Evolutionary conservation across 2,329 filamentous ascomycete genomes (phyloP).

Genomic region (Clonostachys rhizophaga): DNA sequence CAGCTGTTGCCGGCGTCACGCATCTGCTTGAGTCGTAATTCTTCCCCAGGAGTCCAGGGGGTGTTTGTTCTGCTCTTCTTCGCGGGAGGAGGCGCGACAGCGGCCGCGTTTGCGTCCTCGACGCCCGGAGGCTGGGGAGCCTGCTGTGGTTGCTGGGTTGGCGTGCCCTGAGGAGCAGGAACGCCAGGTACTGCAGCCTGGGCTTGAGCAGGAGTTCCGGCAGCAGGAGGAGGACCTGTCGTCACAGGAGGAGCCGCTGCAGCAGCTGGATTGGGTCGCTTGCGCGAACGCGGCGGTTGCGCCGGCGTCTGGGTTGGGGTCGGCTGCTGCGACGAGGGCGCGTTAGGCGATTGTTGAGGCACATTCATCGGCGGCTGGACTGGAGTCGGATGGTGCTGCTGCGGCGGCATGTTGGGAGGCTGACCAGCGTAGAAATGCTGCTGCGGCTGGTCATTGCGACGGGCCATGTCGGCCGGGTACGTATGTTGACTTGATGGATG

Average conservation of each 20-base stretch:
- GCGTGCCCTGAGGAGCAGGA: neutral
- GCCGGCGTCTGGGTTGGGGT: constrained; percentile 31
- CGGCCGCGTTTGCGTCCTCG: constrained; percentile 19
- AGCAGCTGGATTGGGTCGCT: constrained; percentile 31
- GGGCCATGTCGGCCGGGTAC: constrained; percentile 47
- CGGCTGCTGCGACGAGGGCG: constrained; percentile 26
- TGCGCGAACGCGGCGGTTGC: constrained; percentile 30
- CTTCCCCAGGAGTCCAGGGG: constrained; percentile 93
- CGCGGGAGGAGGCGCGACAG: constrained; percentile 44
- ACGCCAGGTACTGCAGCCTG: constrained; percentile 9
- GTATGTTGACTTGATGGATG: constrained; percentile 28
- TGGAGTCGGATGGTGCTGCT: constrained; percentile 30
- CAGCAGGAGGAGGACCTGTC: constrained; percentile 2
- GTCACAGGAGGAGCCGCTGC: constrained; percentile 14
- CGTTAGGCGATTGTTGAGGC: constrained; percentile 24
- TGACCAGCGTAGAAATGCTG: constrained; percentile 35
- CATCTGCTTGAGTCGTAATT: constrained; percentile 89
- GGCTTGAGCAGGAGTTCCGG: constrained; percentile 17
- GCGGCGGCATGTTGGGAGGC: constrained; percentile 30
- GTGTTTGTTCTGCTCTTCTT: constrained; percentile 99
- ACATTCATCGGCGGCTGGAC: constrained; percentile 38
- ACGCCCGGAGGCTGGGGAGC: constrained; percentile 3
- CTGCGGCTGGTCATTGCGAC: constrained; percentile 29
- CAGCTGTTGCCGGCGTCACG: constrained; percentile 89
- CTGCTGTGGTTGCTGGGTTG: constrained; percentile 14